Base-by-base conservation (phyloP, 1,139 yeast species). In the Pichia sp. region DNA sequence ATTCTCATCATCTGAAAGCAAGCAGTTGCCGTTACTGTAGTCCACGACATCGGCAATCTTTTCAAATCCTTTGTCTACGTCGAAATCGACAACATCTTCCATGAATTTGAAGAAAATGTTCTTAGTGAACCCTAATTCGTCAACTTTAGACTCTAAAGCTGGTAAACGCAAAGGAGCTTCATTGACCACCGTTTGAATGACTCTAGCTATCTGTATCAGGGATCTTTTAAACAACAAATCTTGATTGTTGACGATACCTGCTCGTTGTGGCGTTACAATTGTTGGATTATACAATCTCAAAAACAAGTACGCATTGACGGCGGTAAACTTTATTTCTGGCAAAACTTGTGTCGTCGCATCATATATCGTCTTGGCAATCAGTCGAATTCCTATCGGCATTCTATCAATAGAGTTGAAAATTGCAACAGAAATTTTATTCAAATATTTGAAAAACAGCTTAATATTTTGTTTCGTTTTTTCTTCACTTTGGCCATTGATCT, bases 251-350 rank as follows among this genome's bases (percentile, higher is more conserved):
- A 69, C 64, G 33, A 77, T 68, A 28, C 69, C 69, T 45, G 83
- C 77, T 4, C 87, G 73, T 52, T 86, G 95, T 0, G 97, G 97
- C 39, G 92, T 82, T 11, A 90, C 90, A 50, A 92, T 80, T 0
- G 95, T 95, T 7, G 98, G 97, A 59, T 95, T 88, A 50, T 87
- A 75, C 54, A 85, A 83, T 49, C 97, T 71, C 53, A 92, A 69
- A 59, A 92, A 90, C 44, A 90, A 69, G 58, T 86, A 90, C 0
- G 95, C 88, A 0, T 97, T 96, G 35, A 88, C 86, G 1, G 95
- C 94, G 36, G 80, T 72, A 42, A 72, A 64, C 38, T 79, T 79
- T 44, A 84, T 75, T 40, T 79, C 84, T 1, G 88, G 85, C 54
- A 85, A 85, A 54, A 79, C 81, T 27, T 69, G 64, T 41, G 72